Percentiles rank a stretch among this genome's conserved stretches.
Conservation (phyloP, 2,329 filamentous ascomycete genomes). For the Botrytis sinoallii region DNA sequence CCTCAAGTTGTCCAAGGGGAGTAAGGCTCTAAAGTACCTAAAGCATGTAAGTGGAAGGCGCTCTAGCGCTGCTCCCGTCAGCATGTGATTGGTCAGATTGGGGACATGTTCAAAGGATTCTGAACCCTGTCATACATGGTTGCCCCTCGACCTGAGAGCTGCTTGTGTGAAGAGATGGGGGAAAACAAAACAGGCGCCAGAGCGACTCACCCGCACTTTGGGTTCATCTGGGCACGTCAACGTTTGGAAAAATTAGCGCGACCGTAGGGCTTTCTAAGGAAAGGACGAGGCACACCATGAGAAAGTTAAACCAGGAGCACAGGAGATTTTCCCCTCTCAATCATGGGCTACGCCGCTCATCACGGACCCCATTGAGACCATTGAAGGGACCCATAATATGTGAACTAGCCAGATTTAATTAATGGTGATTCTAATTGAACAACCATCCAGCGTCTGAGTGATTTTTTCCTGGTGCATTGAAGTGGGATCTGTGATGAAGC, state of each 20-base stretch:
- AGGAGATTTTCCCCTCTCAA: conserved; percentile 18
- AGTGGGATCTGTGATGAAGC: conserved; percentile 8
- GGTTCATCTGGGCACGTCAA: conserved; percentile 38
- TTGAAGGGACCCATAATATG: neutral
- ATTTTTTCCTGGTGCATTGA: neutral
- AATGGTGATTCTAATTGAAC: conserved; percentile 14
- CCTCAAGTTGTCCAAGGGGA: conserved; percentile 30
- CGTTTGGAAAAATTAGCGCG: conserved; percentile 18
- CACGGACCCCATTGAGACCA: conserved; percentile 18
- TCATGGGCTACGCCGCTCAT: conserved; percentile 15
- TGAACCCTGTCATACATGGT: conserved; percentile 17
- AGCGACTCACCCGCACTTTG: conserved; percentile 33
- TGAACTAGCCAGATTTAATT: conserved; percentile 2
- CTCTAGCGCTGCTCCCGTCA: conserved; percentile 18
- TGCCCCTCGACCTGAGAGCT: conserved; percentile 11
- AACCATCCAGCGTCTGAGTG: neutral
- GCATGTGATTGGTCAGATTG: conserved; percentile 21
- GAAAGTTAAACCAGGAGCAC: neutral
- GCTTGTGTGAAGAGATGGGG: conserved; percentile 16
- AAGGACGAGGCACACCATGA: conserved; percentile 17
- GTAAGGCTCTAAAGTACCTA: conserved; percentile 33
- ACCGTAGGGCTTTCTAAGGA: conserved; percentile 18
- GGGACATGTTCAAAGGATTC: conserved; percentile 16
- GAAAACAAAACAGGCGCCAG: conserved; percentile 21
- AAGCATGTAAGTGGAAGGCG: conserved; percentile 19